A percentile compares a stretch with the other conserved stretches of the same genome.
These are phyloP conservation scores for Rubia tinctorum DNA, from an alignment of 305 asterid species.

Conservation along the genomic window DNA sequence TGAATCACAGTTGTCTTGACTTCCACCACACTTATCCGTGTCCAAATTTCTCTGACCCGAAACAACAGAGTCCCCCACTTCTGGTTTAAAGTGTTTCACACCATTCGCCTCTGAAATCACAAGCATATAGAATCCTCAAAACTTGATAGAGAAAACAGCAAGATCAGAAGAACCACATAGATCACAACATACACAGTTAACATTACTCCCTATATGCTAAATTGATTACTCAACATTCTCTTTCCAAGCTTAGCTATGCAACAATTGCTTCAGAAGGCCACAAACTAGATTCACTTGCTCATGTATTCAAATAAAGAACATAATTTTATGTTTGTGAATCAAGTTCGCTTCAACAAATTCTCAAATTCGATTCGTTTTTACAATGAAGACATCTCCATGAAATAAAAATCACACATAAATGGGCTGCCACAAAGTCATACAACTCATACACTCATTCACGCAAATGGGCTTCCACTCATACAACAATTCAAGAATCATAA, in stretches of 20 bases:
- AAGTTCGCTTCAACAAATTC: background rate
- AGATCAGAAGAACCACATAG: background rate
- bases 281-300: background rate
- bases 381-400: background rate
- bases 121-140: constrained; percentile 12
- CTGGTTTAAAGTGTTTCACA: constrained; percentile 23
- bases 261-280: constrained; percentile 1
- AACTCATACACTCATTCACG: too few relatives aligned
- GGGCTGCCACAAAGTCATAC: background rate
- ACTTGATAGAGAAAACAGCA: constrained; percentile 6
- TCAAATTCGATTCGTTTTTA: background rate
- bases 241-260: background rate
- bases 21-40: constrained; percentile 30
- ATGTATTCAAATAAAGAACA: background rate
- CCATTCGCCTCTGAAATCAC: constrained; percentile 24
- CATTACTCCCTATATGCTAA: too few relatives aligned
- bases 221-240: background rate
- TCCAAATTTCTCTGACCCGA: constrained; percentile 27
- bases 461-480: background rate
- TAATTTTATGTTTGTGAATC: background rate
- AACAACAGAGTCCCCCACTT: constrained; percentile 25
- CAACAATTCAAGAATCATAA: background rate
- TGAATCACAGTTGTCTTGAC: constrained; percentile 36
- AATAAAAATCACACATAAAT: background rate
- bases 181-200: background rate